Conservation (phyloP, 83 land plant species). For the Isoetes engelmannii region DNA sequence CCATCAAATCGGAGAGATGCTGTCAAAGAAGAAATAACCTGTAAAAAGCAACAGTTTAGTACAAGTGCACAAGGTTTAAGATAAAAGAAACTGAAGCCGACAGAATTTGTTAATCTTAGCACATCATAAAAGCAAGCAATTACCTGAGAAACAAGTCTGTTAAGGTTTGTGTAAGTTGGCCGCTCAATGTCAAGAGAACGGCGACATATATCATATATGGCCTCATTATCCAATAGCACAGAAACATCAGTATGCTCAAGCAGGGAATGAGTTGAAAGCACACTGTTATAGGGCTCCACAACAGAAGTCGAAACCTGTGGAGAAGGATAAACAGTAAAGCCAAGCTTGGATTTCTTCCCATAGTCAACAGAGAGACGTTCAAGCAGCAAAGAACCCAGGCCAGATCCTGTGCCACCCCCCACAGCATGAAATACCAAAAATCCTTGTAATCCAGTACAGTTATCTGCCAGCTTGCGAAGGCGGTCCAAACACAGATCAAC, state of each 20-base stretch:
- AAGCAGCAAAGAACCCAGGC: not conserved
- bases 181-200: conserved; percentile 16
- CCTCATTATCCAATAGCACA: conserved; percentile 9
- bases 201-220: conserved; percentile 21
- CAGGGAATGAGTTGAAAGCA: conserved; percentile 14
- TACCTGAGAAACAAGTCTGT: conserved; percentile 39
- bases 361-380: conserved; percentile 1
- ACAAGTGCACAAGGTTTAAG: not conserved
- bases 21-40: conserved; percentile 22
- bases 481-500: too few relatives aligned
- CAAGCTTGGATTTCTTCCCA: not conserved
- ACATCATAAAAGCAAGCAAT: conserved; percentile 40
- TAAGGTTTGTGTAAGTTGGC: conserved; percentile 30
- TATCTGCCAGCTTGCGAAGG: not conserved
- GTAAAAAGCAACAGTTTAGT: not conserved
- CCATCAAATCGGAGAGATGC: conserved; percentile 5
- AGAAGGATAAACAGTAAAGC: not conserved
- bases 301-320: conserved; percentile 11
- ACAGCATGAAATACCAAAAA: not conserved
- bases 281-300: conserved; percentile 21
- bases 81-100: too few relatives aligned
- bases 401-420: not conserved
- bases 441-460: not conserved
- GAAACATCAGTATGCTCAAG: conserved; percentile 14
- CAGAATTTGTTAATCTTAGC: conserved; percentile 19